Conservation (phyloP, 768 basidiomycete genomes). For the Pleurotus sapidus region DNA sequence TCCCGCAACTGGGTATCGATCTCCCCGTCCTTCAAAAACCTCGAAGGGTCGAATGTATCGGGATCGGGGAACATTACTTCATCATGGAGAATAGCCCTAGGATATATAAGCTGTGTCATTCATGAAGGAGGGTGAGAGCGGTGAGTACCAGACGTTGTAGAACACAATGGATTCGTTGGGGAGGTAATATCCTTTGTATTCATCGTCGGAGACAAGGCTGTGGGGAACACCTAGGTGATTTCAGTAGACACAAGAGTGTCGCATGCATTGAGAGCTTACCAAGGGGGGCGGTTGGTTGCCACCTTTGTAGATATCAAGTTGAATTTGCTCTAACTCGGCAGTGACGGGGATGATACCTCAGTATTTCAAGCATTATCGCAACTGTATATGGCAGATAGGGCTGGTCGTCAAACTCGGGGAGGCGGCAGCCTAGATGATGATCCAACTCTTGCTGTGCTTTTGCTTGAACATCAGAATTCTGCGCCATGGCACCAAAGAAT, state of each 20-base stretch:
- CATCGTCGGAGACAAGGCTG: constrained; percentile 34
- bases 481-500: background rate
- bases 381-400: constrained; percentile 28
- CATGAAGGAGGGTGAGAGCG: background rate
- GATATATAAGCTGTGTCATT: background rate
- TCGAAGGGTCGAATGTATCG: constrained; percentile 37
- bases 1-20: constrained; percentile 30
- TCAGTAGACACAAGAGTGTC: background rate
- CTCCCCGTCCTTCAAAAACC: constrained; percentile 41
- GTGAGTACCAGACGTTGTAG: constrained; percentile 31
- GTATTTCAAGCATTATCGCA: constrained; percentile 32
- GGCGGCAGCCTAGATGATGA: background rate
- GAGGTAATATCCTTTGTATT: constrained; percentile 42
- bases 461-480: background rate
- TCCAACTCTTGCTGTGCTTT: background rate
- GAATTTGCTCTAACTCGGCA: too few relatives aligned
- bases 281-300: constrained; percentile 28
- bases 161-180: constrained; percentile 38
- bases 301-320: too few relatives aligned
- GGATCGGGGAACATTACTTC: constrained; percentile 31
- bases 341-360: constrained; percentile 13
- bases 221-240: constrained; percentile 28
- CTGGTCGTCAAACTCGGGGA: background rate
- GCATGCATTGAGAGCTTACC: constrained; percentile 14
- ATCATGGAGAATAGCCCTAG: constrained; percentile 31